phyloP scores from a whole-genome alignment of 2,329 filamentous ascomycete genomes.

The Malbranchea cinnamomea region DNA sequence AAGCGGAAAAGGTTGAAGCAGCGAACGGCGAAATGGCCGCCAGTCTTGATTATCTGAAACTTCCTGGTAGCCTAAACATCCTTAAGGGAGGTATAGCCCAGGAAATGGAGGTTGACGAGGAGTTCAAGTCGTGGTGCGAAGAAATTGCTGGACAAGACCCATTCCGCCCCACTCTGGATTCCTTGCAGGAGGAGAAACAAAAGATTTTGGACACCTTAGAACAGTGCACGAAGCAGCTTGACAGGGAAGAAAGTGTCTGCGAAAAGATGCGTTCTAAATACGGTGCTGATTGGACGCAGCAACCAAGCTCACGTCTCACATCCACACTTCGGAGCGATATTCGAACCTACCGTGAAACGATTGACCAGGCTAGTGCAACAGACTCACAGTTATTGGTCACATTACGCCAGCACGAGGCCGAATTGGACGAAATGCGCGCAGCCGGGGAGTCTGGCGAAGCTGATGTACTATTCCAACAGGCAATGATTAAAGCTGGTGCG shows the following conservation, averaged over 20 bases:
- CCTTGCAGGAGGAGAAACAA: constrained; percentile 61
- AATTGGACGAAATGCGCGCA: constrained; percentile 89
- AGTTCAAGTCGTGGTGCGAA: constrained; percentile 87
- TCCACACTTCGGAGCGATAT: constrained; percentile 78
- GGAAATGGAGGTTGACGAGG: constrained; percentile 72
- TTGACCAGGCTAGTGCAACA: constrained; percentile 78
- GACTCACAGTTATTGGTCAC: constrained; percentile 73
- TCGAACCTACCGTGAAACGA: constrained; percentile 69
- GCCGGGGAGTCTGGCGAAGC: constrained; percentile 77
- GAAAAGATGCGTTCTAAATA: constrained; percentile 99
- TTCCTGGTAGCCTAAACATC: constrained; percentile 78
- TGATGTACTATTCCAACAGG: constrained; percentile 76
- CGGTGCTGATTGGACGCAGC: constrained; percentile 88
- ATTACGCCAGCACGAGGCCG: constrained; percentile 67
- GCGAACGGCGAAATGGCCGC: constrained; percentile 94
- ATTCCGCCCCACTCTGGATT: constrained; percentile 64
- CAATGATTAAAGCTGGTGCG: constrained; percentile 62
- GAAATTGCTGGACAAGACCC: constrained; percentile 77
- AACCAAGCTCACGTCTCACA: constrained; percentile 81
- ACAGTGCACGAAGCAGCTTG: constrained; percentile 69
- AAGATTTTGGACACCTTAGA: constrained; percentile 60
- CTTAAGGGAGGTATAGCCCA: constrained; percentile 87
- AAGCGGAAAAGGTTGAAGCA: constrained; percentile 82
- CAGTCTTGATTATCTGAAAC: constrained; percentile 80
- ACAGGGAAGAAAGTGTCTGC: constrained; percentile 94